A percentile compares a stretch with the other conserved stretches of the same genome.
phyloP scores from a whole-genome alignment of 345 rosid species.

The Nephelium lappaceum region DNA sequence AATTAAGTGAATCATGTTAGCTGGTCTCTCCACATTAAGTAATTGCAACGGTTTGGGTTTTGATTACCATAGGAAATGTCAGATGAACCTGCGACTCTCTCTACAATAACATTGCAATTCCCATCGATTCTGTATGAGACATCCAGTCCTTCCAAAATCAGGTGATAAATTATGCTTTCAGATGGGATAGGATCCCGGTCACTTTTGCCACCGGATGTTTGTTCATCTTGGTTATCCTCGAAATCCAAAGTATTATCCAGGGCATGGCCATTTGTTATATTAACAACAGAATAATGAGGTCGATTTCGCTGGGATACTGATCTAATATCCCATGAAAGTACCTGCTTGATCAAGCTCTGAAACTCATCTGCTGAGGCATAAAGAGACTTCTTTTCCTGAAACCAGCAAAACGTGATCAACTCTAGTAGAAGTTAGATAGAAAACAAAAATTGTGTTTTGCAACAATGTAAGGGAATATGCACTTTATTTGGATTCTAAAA shows the following conservation, averaged over 20 bases:
- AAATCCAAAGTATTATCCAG: slow-evolving; percentile 20
- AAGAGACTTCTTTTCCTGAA: slow-evolving; percentile 68
- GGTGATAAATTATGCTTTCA: slow-evolving; percentile 53
- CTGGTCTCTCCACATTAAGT: slow-evolving; percentile 35
- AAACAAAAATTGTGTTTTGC: background rate
- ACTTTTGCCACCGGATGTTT: slow-evolving; percentile 13
- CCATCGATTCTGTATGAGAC: slow-evolving; percentile 68
- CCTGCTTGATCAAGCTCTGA: slow-evolving; percentile 64
- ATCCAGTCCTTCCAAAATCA: slow-evolving; percentile 73
- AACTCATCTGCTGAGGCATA: slow-evolving; percentile 71
- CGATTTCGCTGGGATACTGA: slow-evolving; percentile 74
- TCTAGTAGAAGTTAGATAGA: background rate
- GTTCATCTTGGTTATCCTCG: slow-evolving; percentile 29
- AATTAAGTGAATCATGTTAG: slow-evolving; percentile 11
- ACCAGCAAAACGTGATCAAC: slow-evolving; percentile 21
- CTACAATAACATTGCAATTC: slow-evolving; percentile 60
- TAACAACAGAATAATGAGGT: slow-evolving; percentile 40
- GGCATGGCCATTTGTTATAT: slow-evolving; percentile 15
- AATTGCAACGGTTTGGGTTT: slow-evolving; percentile 22
- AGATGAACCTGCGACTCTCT: slow-evolving; percentile 40
- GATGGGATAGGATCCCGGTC: slow-evolving; percentile 16
- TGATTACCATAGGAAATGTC: slow-evolving; percentile 6
- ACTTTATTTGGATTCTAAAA: background rate
- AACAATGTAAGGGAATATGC: background rate
- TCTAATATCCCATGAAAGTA: slow-evolving; percentile 93